phyloP scores from a whole-genome alignment of 179 eudicot genomes.

The Beta corolliflora region DNA sequence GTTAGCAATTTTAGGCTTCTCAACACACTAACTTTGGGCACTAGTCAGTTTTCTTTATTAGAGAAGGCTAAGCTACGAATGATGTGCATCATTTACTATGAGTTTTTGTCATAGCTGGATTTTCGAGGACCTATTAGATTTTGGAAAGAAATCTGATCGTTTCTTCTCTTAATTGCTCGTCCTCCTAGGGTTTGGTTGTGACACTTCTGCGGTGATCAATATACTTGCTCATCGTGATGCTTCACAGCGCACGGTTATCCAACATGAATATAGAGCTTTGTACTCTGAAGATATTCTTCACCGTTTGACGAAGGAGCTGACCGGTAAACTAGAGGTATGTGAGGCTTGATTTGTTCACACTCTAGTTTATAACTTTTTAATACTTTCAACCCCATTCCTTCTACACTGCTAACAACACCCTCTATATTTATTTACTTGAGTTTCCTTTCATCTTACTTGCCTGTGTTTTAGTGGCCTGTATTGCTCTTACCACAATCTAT shows the following conservation, averaged over 20 bases:
- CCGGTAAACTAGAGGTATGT: constrained; percentile 61
- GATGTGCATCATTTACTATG: background rate
- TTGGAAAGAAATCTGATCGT: background rate
- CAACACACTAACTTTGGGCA: no score
- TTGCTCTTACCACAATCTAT: background rate
- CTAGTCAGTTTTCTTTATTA: background rate
- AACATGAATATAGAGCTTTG: constrained; percentile 51
- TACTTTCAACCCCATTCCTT: background rate
- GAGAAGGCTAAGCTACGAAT: background rate
- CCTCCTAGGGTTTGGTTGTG: constrained; percentile 63
- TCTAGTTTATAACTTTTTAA: background rate
- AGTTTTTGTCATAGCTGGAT: background rate
- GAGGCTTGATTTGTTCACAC: background rate
- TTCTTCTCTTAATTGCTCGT: background rate
- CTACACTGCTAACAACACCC: background rate
- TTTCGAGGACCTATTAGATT: background rate
- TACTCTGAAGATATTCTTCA: constrained; percentile 58
- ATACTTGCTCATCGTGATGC: constrained; percentile 71
- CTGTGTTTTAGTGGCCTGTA: background rate
- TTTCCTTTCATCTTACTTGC: background rate
- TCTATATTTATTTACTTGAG: background rate
- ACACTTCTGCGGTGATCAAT: constrained; percentile 52
- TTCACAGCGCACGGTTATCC: constrained; percentile 54
- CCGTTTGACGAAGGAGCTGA: constrained; percentile 57
- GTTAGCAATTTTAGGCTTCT: background rate